phyloP scores from a whole-genome alignment of 2,329 filamentous ascomycete genomes.

The Onygena corvina region DNA sequence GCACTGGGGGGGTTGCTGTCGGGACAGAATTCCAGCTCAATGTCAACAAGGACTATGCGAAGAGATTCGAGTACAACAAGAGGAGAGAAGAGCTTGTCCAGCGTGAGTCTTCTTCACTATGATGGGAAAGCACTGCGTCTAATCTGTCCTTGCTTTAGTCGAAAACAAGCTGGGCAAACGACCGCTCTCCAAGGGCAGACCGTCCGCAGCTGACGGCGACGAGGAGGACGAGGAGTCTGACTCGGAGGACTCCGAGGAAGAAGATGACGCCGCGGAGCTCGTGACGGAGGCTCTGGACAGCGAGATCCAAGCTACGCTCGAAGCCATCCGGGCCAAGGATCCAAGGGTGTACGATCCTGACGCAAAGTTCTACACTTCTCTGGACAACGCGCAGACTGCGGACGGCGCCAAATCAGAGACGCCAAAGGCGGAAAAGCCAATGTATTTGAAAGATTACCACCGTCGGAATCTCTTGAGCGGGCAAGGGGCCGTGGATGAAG shows the following conservation, averaged over 20 bases:
- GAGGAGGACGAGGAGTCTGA: slow-evolving; percentile 44
- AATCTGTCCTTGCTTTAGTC: slow-evolving; percentile 40
- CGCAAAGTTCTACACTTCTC: slow-evolving; percentile 61
- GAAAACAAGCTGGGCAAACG: slow-evolving; percentile 69
- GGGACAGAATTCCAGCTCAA: slow-evolving; percentile 44
- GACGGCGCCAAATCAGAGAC: slow-evolving; percentile 16
- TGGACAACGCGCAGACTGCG: slow-evolving; percentile 42
- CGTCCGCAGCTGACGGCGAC: slow-evolving; percentile 31
- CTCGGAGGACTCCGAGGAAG: slow-evolving; percentile 58
- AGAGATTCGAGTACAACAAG: slow-evolving; percentile 90
- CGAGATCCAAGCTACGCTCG: slow-evolving; percentile 74
- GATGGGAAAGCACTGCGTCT: background rate
- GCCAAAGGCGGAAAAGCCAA: slow-evolving; percentile 64
- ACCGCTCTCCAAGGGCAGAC: slow-evolving; percentile 16
- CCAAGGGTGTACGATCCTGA: slow-evolving; percentile 77
- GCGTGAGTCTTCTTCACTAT: slow-evolving; percentile 20
- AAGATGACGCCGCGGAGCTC: slow-evolving; percentile 82
- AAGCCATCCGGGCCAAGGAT: slow-evolving; percentile 82
- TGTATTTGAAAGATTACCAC: slow-evolving; percentile 83
- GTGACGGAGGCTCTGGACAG: slow-evolving; percentile 74
- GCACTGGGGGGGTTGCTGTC: slow-evolving; percentile 31
- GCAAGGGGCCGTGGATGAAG: slow-evolving; percentile 51
- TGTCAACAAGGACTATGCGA: slow-evolving; percentile 83
- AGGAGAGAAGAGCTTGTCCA: slow-evolving; percentile 74
- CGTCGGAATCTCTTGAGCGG: slow-evolving; percentile 75